Base-by-base conservation (phyloP, 176 grass and related monocot genomes). In the Juncus inflexus region DNA sequence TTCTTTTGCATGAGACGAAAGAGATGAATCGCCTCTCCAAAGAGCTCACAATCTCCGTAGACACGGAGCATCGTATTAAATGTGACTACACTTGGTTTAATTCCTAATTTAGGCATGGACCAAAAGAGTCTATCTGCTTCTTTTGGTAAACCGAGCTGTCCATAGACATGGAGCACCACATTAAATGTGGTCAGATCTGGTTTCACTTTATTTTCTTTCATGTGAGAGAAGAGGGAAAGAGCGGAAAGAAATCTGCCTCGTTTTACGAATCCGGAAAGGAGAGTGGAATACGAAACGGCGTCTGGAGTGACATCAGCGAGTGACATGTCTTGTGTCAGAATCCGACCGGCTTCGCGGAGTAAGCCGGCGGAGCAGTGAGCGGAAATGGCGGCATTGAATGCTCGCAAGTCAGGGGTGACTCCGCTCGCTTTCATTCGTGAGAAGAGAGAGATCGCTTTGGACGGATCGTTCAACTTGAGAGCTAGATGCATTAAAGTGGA, bases 31-130 rank as follows among this genome's bases (percentile, higher is more conserved):
- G 87, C 92, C 74, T 97, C 92, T 5, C 88, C 87, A 65, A 97
- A 91, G 40, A 96, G 78, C n/a, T 86, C 92, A 3, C 84, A 81
- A 57, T 97, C 87, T 12, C 92, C 92, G 54, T 97, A 97, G 55
- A 89, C 87, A 52, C 92, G 82, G 39, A 97, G 79, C 85, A 97
- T 97, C 61, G 92, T 91, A 79, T 97, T 97, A 83, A 88, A 91
- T 40, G 87, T 86, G 7, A 97, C 92, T 37, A 91, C 71, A 58
- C 84, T 81, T 1, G 92, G 92, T 10, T 79, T 58, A 13, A 91
- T 67, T 35, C 92, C 87, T 8, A 81, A 62, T 0, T 77, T 73
- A 41, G 84, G 79, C 92, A 96, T 96, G 74, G 70, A 83, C 87
- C 84, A 96, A 75, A 96, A 96, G 49, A 96, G 84, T 13, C 82